phyloP scores from a whole-genome alignment of 768 basidiomycete species.

The Collybia sordida region DNA sequence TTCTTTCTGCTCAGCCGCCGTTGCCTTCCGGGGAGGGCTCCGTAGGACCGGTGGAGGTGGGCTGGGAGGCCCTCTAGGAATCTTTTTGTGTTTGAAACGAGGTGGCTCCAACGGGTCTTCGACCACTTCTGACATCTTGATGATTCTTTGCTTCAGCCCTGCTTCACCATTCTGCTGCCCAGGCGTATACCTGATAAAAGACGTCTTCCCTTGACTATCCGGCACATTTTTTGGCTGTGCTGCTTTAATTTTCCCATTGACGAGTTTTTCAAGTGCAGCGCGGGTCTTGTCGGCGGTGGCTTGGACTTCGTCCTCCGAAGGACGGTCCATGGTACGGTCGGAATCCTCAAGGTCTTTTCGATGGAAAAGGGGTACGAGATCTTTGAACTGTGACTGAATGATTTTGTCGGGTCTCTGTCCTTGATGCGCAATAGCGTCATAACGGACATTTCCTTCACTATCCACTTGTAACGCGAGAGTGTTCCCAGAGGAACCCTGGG shows the following conservation, averaged over 20 bases:
- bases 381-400: constrained; percentile 96
- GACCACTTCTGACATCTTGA: constrained; percentile 98
- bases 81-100: constrained; percentile 98
- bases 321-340: constrained; percentile 81
- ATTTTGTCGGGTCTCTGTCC: constrained; percentile 85
- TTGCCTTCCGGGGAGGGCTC: constrained; percentile 94
- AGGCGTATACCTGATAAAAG: constrained; percentile 96
- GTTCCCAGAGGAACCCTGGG: constrained; percentile 84
- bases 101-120: constrained; percentile 98
- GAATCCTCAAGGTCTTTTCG: constrained; percentile 84
- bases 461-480: constrained; percentile 97
- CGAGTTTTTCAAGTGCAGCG: constrained; percentile 89
- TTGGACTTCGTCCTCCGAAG: constrained; percentile 90
- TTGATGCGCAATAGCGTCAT: constrained; percentile 95
- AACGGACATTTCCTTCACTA: constrained; percentile 92
- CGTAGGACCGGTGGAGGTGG: constrained; percentile 95
- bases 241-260: constrained; percentile 96
- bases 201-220: constrained; percentile 77
- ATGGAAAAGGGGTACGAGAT: constrained; percentile 89
- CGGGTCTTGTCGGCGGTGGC: constrained; percentile 90
- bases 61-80: constrained; percentile 93
- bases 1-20: constrained; percentile 97
- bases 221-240: constrained; percentile 97
- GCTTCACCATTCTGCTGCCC: constrained; percentile 75
- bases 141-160: constrained; percentile 89